Conservation (phyloP, 2,329 filamentous ascomycete genomes). For the Fusarium longipes region DNA sequence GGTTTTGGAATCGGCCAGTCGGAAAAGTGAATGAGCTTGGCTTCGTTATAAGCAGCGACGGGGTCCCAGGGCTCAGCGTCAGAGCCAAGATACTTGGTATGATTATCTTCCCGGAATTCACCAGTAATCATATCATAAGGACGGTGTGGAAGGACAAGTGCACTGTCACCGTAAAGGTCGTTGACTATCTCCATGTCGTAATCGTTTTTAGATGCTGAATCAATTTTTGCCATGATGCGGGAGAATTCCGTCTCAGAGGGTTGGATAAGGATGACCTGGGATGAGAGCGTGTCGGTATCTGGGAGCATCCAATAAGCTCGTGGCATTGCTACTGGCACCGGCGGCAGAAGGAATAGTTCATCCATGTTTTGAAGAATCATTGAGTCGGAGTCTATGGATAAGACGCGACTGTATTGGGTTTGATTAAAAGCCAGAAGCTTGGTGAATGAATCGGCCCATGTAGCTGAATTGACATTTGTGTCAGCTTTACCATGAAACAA, state of each 20-base stretch:
- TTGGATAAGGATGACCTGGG: constrained; percentile 68
- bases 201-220: constrained; percentile 47
- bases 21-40: constrained; percentile 76
- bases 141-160: constrained; percentile 72
- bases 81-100: constrained; percentile 55
- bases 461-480: constrained; percentile 47
- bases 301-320: constrained; percentile 76
- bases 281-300: constrained; percentile 63
- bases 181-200: constrained; percentile 79
- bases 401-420: constrained; percentile 63
- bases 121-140: constrained; percentile 70
- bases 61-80: constrained; percentile 69
- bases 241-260: constrained; percentile 65
- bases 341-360: constrained; percentile 75
- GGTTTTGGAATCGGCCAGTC: constrained; percentile 77
- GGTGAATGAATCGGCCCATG: constrained; percentile 73
- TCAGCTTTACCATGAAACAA: background rate
- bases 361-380: constrained; percentile 73
- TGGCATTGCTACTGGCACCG: constrained; percentile 72
- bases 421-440: constrained; percentile 78
- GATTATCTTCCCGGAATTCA: constrained; percentile 67
- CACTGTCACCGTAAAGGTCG: constrained; percentile 66
- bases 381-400: constrained; percentile 71
- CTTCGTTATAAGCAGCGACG: constrained; percentile 62
- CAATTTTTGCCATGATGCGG: constrained; percentile 47